phyloP scores from a whole-genome alignment of 1,139 yeast species.

The Protomyces lactucae-debilis region DNA sequence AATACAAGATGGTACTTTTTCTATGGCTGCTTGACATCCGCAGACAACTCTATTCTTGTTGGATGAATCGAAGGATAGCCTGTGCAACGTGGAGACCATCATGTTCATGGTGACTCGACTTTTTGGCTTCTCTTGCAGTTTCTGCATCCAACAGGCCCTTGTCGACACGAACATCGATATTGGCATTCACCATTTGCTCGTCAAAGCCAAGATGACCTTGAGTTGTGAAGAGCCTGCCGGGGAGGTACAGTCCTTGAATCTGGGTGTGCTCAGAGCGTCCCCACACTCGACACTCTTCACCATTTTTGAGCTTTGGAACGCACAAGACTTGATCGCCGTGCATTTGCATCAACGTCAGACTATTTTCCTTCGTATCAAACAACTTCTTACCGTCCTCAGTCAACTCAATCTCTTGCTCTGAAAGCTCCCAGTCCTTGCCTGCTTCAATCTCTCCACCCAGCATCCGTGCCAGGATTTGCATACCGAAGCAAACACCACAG shows the following conservation, averaged over 20 bases:
- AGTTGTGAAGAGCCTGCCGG: slow-evolving; percentile 53
- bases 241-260: slow-evolving; percentile 59
- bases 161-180: slow-evolving; percentile 32
- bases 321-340: slow-evolving; percentile 66
- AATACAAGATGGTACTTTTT: not conserved
- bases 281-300: slow-evolving; percentile 40
- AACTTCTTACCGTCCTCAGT: slow-evolving; percentile 39
- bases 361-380: slow-evolving; percentile 38
- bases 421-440: slow-evolving; percentile 72
- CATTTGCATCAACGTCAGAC: slow-evolving; percentile 50
- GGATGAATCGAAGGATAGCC: slow-evolving; percentile 17
- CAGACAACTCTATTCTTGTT: not conserved
- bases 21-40: not conserved
- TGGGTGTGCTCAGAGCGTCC: slow-evolving; percentile 52
- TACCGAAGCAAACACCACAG: slow-evolving; percentile 68
- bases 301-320: slow-evolving; percentile 43
- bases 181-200: slow-evolving; percentile 40
- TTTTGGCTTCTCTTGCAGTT: slow-evolving; percentile 12
- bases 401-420: slow-evolving; percentile 51
- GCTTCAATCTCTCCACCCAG: slow-evolving; percentile 58
- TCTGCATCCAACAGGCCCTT: slow-evolving; percentile 10
- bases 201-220: slow-evolving; percentile 90
- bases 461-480: slow-evolving; percentile 66
- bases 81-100: slow-evolving; percentile 17
- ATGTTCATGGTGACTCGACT: slow-evolving; percentile 22